phyloP scores from a whole-genome alignment of 2,329 filamentous ascomycete species.

The Dactylellina drechsleri region DNA sequence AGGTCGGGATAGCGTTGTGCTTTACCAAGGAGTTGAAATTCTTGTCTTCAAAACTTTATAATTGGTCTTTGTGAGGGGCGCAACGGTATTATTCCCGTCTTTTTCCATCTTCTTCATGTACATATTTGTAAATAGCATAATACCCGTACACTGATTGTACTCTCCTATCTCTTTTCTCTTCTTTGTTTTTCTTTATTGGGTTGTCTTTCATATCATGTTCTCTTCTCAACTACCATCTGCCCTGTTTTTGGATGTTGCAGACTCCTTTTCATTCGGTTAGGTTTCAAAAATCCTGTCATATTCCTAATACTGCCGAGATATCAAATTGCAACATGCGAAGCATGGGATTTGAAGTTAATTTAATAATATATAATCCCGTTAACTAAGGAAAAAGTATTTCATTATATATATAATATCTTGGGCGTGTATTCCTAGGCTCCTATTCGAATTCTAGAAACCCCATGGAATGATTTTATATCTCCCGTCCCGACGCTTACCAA shows the following conservation, averaged over 20 bases:
- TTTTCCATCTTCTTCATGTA: conserved; percentile 52
- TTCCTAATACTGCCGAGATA: conserved; percentile 36
- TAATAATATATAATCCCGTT: conserved; percentile 28
- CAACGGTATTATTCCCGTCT: conserved; percentile 50
- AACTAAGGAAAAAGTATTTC: neutral
- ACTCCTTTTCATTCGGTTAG: conserved; percentile 14
- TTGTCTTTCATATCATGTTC: conserved; percentile 22
- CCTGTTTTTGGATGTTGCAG: conserved; percentile 21
- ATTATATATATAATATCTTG: too few species aligned
- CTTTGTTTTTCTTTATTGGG: conserved; percentile 22
- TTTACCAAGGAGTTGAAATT: conserved; percentile 51
- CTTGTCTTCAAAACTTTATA: conserved; percentile 34
- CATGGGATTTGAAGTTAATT: conserved; percentile 52
- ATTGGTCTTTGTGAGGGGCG: conserved; percentile 52
- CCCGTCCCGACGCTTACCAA: too few species aligned
- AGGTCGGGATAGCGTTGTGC: conserved; percentile 53
- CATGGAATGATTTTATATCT: too few species aligned
- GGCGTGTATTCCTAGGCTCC: neutral
- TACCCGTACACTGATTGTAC: conserved; percentile 54
- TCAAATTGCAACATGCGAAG: conserved; percentile 54
- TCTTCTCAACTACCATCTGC: neutral
- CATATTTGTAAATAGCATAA: conserved; percentile 50
- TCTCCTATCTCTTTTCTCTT: conserved; percentile 50
- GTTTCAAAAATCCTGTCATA: conserved; percentile 12
- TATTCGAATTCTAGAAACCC: neutral